phyloP scores from a whole-genome alignment of 176 grass and related monocot species.

The Triticum timopheevii region DNA sequence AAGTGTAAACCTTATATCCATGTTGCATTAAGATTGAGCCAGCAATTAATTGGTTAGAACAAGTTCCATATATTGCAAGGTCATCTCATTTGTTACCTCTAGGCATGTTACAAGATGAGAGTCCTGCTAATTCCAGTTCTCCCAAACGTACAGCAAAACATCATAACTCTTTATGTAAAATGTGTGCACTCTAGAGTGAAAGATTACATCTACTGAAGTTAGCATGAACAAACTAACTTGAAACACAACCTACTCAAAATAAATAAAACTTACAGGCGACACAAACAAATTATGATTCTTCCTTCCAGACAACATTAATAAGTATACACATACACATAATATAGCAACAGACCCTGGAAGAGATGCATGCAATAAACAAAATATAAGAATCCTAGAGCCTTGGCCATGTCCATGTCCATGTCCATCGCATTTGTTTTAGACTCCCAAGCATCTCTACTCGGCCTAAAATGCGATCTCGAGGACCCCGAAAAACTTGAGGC shows the following conservation, averaged over 20 bases:
- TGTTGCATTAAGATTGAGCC: not conserved
- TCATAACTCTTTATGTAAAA: not conserved
- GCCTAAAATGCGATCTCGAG: too few species aligned
- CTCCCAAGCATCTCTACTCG: too few species aligned
- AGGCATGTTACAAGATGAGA: not conserved
- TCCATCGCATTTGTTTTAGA: not conserved
- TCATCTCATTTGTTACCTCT: not conserved
- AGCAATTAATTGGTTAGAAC: not conserved
- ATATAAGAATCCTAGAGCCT: not conserved
- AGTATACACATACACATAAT: not conserved
- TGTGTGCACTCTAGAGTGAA: not conserved
- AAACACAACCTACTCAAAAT: too few species aligned
- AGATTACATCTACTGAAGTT: not conserved
- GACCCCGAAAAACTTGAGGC: too few species aligned
- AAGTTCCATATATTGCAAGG: not conserved
- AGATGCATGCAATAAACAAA: not conserved
- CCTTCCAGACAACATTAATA: too few species aligned
- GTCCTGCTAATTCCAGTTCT: not conserved
- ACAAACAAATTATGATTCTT: too few species aligned
- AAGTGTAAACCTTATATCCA: not conserved
- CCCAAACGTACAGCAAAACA: not conserved
- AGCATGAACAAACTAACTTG: too few species aligned
- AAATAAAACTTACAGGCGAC: too few species aligned
- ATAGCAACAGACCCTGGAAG: not conserved
- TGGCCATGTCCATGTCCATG: not conserved